Evolutionary conservation across 225 moss, liverwort and hornwort genomes (phyloP).

Genomic region (Ulota crispa): DNA sequence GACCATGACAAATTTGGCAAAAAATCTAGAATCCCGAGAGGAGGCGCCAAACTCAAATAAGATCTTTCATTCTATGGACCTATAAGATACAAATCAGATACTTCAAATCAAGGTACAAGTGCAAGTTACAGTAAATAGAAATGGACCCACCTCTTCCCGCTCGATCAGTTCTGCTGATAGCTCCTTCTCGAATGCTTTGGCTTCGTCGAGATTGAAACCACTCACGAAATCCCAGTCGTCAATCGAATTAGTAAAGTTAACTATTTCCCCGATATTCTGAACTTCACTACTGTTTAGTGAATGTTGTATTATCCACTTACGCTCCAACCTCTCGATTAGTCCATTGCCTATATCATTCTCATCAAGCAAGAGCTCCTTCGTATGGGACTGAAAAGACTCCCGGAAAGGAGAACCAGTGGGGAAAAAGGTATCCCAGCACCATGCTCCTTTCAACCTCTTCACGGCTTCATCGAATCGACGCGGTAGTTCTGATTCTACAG

Average conservation of each 20-base stretch:
- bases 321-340: conserved; percentile 46
- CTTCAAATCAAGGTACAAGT: conserved; percentile 22
- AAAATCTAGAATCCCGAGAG: neutral
- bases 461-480: conserved; percentile 39
- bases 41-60: neutral
- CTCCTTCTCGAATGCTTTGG: conserved; percentile 28
- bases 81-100: neutral
- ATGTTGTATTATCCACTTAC: conserved; percentile 36
- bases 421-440: conserved; percentile 73
- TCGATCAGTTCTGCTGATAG: conserved; percentile 49
- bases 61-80: neutral
- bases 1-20: neutral
- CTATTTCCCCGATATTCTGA: conserved; percentile 16
- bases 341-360: conserved; percentile 27
- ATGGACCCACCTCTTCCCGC: conserved; percentile 56
- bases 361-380: conserved; percentile 2
- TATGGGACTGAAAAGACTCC: conserved; percentile 26
- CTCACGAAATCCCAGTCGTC: conserved; percentile 47
- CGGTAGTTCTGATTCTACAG: conserved; percentile 61
- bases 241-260: conserved; percentile 19
- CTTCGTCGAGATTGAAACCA: conserved; percentile 52
- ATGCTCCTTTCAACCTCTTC: conserved; percentile 47
- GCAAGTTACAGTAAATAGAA: neutral
- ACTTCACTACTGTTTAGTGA: conserved; percentile 27
- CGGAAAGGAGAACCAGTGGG: conserved; percentile 26